Percentiles rank a stretch among this genome's conserved stretches.
phyloP scores from a whole-genome alignment of 805 yeast genomes.

The Metschnikowia anglica region DNA sequence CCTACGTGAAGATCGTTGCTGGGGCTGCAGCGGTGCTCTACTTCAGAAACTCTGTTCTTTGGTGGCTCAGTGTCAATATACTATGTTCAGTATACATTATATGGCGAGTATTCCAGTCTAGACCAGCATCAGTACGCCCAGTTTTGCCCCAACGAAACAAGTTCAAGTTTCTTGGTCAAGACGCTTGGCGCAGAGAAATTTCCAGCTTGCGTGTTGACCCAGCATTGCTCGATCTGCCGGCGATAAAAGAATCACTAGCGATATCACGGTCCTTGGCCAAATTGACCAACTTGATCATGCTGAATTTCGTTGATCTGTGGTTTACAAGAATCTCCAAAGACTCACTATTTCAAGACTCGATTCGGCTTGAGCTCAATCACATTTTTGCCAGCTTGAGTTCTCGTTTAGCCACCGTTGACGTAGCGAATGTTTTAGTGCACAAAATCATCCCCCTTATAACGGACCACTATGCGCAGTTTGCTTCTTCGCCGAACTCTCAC shows the following conservation, averaged over 20 bases:
- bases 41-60: slow-evolving; percentile 1
- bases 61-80: slow-evolving; percentile 2
- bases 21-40: not conserved
- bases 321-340: slow-evolving; percentile 43
- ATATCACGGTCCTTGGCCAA: slow-evolving; percentile 54
- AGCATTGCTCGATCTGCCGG: not conserved
- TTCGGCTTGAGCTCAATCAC: slow-evolving; percentile 44
- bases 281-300: slow-evolving; percentile 46
- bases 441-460: slow-evolving; percentile 64
- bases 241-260: slow-evolving; percentile 15
- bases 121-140: not conserved
- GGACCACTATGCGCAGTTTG: slow-evolving; percentile 57
- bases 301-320: slow-evolving; percentile 61
- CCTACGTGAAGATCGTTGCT: not conserved
- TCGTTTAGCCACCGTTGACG: slow-evolving; percentile 47
- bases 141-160: not conserved
- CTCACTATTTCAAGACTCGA: slow-evolving; percentile 33
- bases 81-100: slow-evolving; percentile 2
- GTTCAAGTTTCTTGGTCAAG: slow-evolving; percentile 1
- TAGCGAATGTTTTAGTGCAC: slow-evolving; percentile 56
- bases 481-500: slow-evolving; percentile 19
- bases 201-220: not conserved
- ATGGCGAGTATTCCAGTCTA: not conserved
- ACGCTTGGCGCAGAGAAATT: not conserved
- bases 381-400: slow-evolving; percentile 43